These are phyloP conservation scores for Diaporthe citriasiana DNA, from an alignment of 2,329 filamentous ascomycete species.

Conservation along the genomic window DNA sequence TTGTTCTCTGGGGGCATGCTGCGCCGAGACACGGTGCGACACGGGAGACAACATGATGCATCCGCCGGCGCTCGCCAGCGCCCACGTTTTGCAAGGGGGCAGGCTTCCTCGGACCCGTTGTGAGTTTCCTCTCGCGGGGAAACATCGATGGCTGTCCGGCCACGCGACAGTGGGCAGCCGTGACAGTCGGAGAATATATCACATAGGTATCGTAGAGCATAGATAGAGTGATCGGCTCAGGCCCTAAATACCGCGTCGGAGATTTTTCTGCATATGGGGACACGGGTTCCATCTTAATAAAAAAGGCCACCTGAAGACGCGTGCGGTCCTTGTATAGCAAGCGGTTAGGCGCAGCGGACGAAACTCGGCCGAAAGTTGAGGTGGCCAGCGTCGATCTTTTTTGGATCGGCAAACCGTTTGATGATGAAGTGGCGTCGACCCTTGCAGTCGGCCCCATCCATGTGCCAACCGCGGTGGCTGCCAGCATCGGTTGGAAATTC, in stretches of 20 bases:
- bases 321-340: not conserved
- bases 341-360: not conserved
- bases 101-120: not conserved
- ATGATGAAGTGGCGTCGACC: constrained; percentile 29
- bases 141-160: not conserved
- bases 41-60: not conserved
- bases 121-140: not conserved
- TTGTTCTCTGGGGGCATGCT: not conserved
- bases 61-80: not conserved
- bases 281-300: constrained; percentile 2
- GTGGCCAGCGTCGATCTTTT: constrained; percentile 4
- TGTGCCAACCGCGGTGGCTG: not conserved
- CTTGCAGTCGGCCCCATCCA: constrained; percentile 22
- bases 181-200: constrained; percentile 9
- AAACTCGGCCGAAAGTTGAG: constrained; percentile 29
- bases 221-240: not conserved
- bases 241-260: not conserved
- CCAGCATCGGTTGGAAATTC: constrained; percentile 18
- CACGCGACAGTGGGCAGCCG: constrained; percentile 9
- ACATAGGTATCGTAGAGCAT: not conserved
- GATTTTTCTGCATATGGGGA: constrained; percentile 13
- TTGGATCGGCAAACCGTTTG: constrained; percentile 8
- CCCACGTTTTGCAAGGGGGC: not conserved
- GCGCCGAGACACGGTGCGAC: constrained; percentile 2
- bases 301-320: not conserved